Evolutionary conservation across 805 yeast species (phyloP).

Genomic region (Metschnikowia peoriensis): DNA sequence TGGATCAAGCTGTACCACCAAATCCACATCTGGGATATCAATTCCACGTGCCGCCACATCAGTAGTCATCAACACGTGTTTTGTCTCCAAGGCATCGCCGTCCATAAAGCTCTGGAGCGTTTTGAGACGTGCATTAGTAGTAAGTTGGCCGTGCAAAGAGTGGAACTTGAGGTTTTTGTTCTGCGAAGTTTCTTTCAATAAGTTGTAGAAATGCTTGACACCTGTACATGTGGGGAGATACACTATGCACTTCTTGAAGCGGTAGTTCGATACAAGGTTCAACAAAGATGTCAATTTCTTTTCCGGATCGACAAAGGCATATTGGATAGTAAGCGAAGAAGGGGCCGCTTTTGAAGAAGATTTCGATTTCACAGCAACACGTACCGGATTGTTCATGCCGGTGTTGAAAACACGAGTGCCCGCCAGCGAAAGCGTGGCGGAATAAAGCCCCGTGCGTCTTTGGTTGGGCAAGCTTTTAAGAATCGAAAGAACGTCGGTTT

Average conservation of each 20-base stretch:
- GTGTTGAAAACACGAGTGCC: conserved; percentile 76
- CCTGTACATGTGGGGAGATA: conserved; percentile 89
- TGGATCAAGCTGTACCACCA: conserved; percentile 92
- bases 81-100: conserved; percentile 37
- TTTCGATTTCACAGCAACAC: conserved; percentile 67
- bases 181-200: conserved; percentile 41
- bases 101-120: conserved; percentile 63
- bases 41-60: conserved; percentile 99
- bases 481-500: conserved; percentile 64
- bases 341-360: conserved; percentile 50
- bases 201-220: conserved; percentile 71
- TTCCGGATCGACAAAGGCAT: conserved; percentile 57
- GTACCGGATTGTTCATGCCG: conserved; percentile 92
- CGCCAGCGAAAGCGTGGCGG: conserved; percentile 88
- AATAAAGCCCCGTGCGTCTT: conserved; percentile 88
- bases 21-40: conserved; percentile 91
- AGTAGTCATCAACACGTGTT: conserved; percentile 77
- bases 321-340: conserved; percentile 57
- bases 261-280: conserved; percentile 49
- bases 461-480: conserved; percentile 78
- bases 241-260: conserved; percentile 78
- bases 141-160: conserved; percentile 88
- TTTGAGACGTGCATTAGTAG: conserved; percentile 73
- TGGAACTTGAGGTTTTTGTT: conserved; percentile 37
- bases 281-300: conserved; percentile 60